These are phyloP conservation scores for Streptanthus diversifolius DNA, from an alignment of 345 rosid genomes.

Conservation along the genomic window DNA sequence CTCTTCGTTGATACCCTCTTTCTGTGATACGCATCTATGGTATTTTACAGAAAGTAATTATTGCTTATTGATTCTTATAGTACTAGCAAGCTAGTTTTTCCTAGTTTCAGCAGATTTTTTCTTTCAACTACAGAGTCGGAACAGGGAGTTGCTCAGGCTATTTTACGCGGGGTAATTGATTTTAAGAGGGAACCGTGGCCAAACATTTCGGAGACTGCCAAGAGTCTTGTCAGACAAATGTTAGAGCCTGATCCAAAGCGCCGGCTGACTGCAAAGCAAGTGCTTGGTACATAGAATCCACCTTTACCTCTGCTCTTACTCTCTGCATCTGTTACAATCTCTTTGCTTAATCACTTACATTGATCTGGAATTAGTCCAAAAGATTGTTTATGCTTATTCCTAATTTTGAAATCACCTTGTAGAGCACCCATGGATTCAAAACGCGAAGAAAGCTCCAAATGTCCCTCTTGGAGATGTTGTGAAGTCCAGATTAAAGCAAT, in stretches of 20 bases:
- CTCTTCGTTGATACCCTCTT: neutral
- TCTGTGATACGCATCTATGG: neutral
- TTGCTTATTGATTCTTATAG: neutral
- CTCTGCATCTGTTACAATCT: neutral
- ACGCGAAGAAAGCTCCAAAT: constrained; percentile 96
- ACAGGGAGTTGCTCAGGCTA: constrained; percentile 99
- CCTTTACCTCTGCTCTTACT: constrained; percentile 1
- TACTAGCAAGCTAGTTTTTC: neutral
- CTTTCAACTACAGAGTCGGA: constrained; percentile 70
- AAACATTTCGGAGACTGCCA: constrained; percentile 87
- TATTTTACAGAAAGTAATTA: neutral
- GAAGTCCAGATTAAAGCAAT: constrained; percentile 92
- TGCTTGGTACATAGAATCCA: constrained; percentile 56
- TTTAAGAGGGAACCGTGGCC: constrained; percentile 99
- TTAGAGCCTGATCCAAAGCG: constrained; percentile 97
- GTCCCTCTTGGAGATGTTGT: constrained; percentile 98
- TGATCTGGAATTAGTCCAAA: neutral
- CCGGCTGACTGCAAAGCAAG: constrained; percentile 93
- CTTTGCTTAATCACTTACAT: neutral
- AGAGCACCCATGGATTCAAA: constrained; percentile 99
- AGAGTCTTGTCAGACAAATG: constrained; percentile 86
- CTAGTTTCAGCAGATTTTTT: neutral
- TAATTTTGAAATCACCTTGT: constrained; percentile 9
- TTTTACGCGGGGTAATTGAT: constrained; percentile 91
- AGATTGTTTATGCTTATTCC: neutral